Evolutionary conservation across 2,329 filamentous ascomycete species (phyloP).

Genomic region (Alternaria longipes): DNA sequence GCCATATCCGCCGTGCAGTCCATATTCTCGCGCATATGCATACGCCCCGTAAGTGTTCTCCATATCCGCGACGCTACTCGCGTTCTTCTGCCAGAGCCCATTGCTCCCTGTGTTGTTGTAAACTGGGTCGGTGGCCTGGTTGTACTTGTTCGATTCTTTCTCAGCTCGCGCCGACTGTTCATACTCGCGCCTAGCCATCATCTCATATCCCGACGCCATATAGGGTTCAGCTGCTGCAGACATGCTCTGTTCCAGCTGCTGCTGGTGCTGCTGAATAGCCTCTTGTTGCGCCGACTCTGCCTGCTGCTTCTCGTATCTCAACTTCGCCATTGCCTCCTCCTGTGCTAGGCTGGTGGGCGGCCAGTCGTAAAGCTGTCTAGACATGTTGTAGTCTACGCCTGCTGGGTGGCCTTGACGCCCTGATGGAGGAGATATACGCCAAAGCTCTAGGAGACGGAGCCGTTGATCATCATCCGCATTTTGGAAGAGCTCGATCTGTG

Average conservation of each 20-base stretch:
- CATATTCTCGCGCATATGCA: conserved; percentile 62
- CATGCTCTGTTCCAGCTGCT: conserved; percentile 43
- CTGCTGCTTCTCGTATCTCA: conserved; percentile 66
- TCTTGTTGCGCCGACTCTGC: conserved; percentile 38
- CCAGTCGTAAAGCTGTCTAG: conserved; percentile 59
- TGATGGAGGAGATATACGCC: conserved; percentile 78
- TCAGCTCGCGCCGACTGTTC: conserved; percentile 58
- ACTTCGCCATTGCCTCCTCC: conserved; percentile 64
- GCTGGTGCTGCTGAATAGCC: conserved; percentile 40
- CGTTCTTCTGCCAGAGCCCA: conserved; percentile 60
- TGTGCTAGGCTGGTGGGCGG: conserved; percentile 63
- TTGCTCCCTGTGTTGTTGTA: conserved; percentile 59
- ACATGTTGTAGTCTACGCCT: conserved; percentile 57
- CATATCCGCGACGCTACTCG: conserved; percentile 60
- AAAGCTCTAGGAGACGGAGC: conserved; percentile 80
- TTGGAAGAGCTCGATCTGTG: conserved; percentile 81
- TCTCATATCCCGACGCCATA: conserved; percentile 82
- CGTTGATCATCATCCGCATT: conserved; percentile 77
- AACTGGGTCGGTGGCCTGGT: conserved; percentile 72
- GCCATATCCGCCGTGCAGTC: conserved; percentile 49
- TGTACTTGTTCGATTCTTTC: conserved; percentile 57
- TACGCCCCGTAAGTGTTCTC: conserved; percentile 74
- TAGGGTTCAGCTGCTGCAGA: conserved; percentile 74
- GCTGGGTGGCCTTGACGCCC: conserved; percentile 45
- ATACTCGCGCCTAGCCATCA: conserved; percentile 71